Base-by-base conservation (phyloP, 306 rosid species). In the Castanopsis chinensis region DNA sequence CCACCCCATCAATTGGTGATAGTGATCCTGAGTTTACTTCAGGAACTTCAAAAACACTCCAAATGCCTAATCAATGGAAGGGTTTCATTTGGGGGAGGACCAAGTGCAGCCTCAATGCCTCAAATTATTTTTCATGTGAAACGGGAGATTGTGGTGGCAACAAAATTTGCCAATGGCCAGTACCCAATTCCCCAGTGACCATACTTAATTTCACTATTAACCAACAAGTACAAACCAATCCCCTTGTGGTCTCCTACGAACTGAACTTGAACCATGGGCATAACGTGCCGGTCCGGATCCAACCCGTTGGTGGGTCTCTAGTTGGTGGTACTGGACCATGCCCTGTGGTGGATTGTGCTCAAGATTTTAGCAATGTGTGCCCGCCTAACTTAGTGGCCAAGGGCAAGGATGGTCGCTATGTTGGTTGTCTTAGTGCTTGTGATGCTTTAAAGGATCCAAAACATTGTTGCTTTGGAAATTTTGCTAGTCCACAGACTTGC, bases 261-360 rank as follows among this genome's bases (percentile, higher is more conserved):
- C 55, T 88, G 7, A 88, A 87, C 64, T n/a, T 88, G 32, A 33
- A 15, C 20, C 89, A 85, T 15, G 86, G 89, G 8, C 83, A 80
- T 5, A 88, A 88, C 69, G 1, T 85, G 3, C 12, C 5, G 4
- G 81, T 78, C 13, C 78, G 74, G n/a, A 63, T 88, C 72, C 35
- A 75, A 8, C 86, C 87, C 0, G 72, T 43, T 0, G 87, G 84
- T 18, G 89, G 91, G 41, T 60, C 80, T 6, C 57, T 85, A 0
- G 80, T 85, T 0, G 84, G 78, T 53, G 81, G 86, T 0, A 45
- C 77, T 0, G 84, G 84, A 0, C 73, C 79, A 1, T 85, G 89
- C 60, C 89, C 84, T 0, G 25, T 56, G 3, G 89, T 83, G 1
- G 84, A 74, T 1, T 83, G 89, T 45, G 28, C 59, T 4, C 57